These are phyloP conservation scores for Rhizomucor miehei DNA, from an alignment of 371 early-diverging fungal genomes.

Conservation along the genomic window DNA sequence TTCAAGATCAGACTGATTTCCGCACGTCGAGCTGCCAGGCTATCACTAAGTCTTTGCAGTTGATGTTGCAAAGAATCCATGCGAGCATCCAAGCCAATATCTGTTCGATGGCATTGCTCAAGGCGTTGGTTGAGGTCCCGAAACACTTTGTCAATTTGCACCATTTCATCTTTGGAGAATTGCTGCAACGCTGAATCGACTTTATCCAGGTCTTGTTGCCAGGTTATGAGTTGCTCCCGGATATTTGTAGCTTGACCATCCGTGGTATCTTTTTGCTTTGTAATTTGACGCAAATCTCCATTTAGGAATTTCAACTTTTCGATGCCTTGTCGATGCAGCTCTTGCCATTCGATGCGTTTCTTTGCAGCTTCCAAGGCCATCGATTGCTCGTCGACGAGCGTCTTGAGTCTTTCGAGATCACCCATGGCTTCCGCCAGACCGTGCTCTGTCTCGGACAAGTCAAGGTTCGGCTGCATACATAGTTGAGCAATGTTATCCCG, in stretches of 20 bases:
- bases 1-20: conserved; percentile 27
- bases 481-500: conserved; percentile 4
- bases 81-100: conserved; percentile 29
- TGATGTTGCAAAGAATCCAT: conserved; percentile 32
- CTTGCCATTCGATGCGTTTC: conserved; percentile 31
- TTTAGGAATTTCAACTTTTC: conserved; percentile 27
- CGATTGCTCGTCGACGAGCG: conserved; percentile 21
- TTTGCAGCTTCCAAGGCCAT: conserved; percentile 28
- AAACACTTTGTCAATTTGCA: conserved; percentile 1
- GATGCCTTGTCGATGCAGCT: conserved; percentile 16
- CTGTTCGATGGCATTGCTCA: conserved; percentile 2
- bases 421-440: conserved; percentile 29
- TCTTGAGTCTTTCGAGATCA: conserved; percentile 22
- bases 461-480: conserved; percentile 14
- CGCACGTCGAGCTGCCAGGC: conserved; percentile 15
- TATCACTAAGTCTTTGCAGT: conserved; percentile 18
- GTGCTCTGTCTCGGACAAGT: conserved; percentile 26
- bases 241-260: not conserved
- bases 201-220: not conserved
- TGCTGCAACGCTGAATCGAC: not conserved
- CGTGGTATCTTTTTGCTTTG: conserved; percentile 3
- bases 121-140: conserved; percentile 1
- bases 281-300: conserved; percentile 20
- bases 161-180: conserved; percentile 11
- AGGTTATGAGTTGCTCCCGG: not conserved